Evolutionary conservation across 169 alveolate genomes (phyloP), one percentile per base, ranked within the genome.

Genomic region (Cyclospora cayetanensis): DNA sequence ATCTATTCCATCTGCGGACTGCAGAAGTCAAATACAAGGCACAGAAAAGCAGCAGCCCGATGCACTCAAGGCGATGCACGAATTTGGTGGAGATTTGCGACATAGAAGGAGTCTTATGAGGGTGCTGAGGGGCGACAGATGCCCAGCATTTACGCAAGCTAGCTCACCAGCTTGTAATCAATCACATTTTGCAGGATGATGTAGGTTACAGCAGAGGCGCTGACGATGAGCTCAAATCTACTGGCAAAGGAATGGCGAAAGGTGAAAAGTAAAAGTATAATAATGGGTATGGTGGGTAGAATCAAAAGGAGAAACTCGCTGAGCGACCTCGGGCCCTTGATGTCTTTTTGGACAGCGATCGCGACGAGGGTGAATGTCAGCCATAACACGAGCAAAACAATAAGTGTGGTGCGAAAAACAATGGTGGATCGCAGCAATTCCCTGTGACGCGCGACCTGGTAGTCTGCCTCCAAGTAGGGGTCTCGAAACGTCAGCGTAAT

Each of bases 201-300:
- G 72, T 79, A 79, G 34, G 37, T 27, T 43, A 50, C 70, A 29
- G 88, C 66, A 1, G 88, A 25, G 20, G 46, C 27, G 43, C 88
- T 70, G 11, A 79, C 88, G 18, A 31, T 25, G 15, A 42, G 35
- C 43, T 79, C 88, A 31, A 46, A 79, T 37, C 88, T 79, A 79
- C 52, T 79, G 34, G 88, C 88, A 79, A 79, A 79, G 15, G 88
- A 79, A 79, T 70, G 88, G 11, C 88, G 88, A 34, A 79, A 79
- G 4, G 88, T 29, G 5, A 66, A 79, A 50, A 79, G 5, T 4
- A 79, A 37, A 34, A 79, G 53, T 27, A 25, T 70, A 46, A 11
- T 27, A 34, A 20, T 2, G 70, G 88, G 88, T 29, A 39, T 31
- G 29, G 20, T 3, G 4, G 88, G 88, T 46, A 79, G 72, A 50